phyloP scores from a whole-genome alignment of 192 early-diverging fungal species.

The Spizellomyces punctatus region DNA sequence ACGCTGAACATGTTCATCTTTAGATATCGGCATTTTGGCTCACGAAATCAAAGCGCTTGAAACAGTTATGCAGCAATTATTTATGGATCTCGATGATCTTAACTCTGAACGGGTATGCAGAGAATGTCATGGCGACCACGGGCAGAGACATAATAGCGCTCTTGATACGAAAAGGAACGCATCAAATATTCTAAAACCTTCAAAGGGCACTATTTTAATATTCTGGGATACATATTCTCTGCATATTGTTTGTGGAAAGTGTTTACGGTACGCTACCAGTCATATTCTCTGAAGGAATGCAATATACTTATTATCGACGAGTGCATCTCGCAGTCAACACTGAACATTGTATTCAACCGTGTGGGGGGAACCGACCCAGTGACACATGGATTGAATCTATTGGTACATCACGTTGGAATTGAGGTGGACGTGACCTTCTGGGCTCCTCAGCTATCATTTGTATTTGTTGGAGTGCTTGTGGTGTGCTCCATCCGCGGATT shows the following conservation, averaged over 20 bases:
- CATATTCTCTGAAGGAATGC: not conserved
- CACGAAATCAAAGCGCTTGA: slow-evolving; percentile 64
- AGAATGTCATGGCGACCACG: not conserved
- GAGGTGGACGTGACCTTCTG: slow-evolving; percentile 77
- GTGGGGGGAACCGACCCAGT: slow-evolving; percentile 80
- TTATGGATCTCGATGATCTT: slow-evolving; percentile 79
- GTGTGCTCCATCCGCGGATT: slow-evolving; percentile 86
- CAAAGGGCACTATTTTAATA: slow-evolving; percentile 77
- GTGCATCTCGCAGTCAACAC: slow-evolving; percentile 52
- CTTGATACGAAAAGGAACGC: slow-evolving; percentile 45
- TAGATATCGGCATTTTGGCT: slow-evolving; percentile 49
- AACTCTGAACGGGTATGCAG: slow-evolving; percentile 67
- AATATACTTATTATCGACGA: not conserved
- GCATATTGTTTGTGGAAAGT: slow-evolving; percentile 91
- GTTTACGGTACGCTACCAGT: slow-evolving; percentile 55
- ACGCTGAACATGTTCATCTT: not conserved
- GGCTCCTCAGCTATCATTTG: slow-evolving; percentile 91
- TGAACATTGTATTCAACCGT: slow-evolving; percentile 78
- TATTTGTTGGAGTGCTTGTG: slow-evolving; percentile 89
- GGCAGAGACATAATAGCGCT: not conserved
- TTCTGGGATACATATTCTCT: slow-evolving; percentile 85
- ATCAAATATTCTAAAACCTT: slow-evolving; percentile 65
- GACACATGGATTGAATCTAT: slow-evolving; percentile 74
- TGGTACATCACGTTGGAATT: slow-evolving; percentile 59
- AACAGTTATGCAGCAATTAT: slow-evolving; percentile 68